phyloP scores from a whole-genome alignment of 2,329 filamentous ascomycete species.

The Penicillium sp. region DNA sequence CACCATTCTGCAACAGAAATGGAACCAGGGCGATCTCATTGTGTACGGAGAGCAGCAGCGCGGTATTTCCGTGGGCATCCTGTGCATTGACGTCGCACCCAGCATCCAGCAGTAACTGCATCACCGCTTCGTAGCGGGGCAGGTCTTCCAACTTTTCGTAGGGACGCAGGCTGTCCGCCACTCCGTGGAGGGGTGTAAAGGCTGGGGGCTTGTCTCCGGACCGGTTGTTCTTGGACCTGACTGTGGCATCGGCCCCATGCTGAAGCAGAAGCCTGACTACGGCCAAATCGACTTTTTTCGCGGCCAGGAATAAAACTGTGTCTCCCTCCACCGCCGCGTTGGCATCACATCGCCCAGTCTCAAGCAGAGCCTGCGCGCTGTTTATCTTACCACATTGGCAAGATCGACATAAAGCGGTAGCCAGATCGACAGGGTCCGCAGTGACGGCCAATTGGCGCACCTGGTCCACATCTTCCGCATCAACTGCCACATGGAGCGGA shows the following conservation, averaged over 20 bases:
- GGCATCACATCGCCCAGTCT: conserved; percentile 6
- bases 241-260: conserved; percentile 4
- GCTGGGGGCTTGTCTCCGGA: not conserved
- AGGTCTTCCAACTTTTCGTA: not conserved
- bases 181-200: conserved; percentile 1
- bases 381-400: conserved; percentile 3
- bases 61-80: not conserved
- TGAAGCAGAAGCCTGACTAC: conserved; percentile 11
- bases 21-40: not conserved
- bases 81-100: conserved; percentile 14
- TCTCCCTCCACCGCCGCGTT: conserved; percentile 7
- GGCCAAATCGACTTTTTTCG: not conserved
- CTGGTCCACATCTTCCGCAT: conserved; percentile 5
- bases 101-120: conserved; percentile 9
- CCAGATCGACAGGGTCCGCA: conserved; percentile 5
- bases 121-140: not conserved
- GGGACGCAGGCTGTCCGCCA: not conserved
- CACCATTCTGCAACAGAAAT: conserved; percentile 3
- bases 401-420: conserved; percentile 7
- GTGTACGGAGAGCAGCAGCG: not conserved
- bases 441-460: not conserved
- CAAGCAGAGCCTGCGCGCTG: conserved; percentile 1
- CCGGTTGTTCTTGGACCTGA: not conserved
- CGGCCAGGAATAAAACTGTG: conserved; percentile 11
- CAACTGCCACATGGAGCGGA: conserved; percentile 6